Evolutionary conservation across 805 yeast genomes (phyloP).

Genomic region (Schizosaccharomyces osmophilus): DNA sequence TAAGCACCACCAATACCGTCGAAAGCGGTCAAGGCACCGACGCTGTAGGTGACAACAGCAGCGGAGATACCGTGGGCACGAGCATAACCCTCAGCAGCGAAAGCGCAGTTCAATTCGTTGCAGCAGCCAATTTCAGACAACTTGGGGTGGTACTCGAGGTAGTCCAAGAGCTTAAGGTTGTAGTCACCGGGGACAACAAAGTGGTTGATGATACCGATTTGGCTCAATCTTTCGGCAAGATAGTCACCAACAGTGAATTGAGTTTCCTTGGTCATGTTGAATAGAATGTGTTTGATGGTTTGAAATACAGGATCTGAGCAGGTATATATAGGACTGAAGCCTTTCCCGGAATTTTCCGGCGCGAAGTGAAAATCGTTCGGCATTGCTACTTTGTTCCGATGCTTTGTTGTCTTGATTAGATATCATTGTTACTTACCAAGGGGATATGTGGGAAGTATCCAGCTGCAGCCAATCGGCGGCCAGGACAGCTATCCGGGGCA

Average conservation of each 20-base stretch:
- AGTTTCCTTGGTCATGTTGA: not conserved
- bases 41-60: conserved; percentile 56
- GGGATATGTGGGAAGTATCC: no score
- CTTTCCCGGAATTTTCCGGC: no score
- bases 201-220: conserved; percentile 15
- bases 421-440: no score
- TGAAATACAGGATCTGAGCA: no score
- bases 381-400: no score
- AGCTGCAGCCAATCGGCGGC: no score
- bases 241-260: conserved; percentile 11
- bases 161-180: conserved; percentile 4
- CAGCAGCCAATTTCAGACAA: conserved; percentile 67
- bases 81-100: conserved; percentile 64
- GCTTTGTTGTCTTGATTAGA: no score
- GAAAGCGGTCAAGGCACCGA: conserved; percentile 55
- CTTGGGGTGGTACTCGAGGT: conserved; percentile 1
- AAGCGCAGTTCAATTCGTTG: conserved; percentile 61
- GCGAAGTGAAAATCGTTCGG: no score
- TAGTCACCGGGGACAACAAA: conserved; percentile 6
- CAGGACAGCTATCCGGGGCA: no score
- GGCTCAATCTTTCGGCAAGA: conserved; percentile 14
- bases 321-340: no score
- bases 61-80: conserved; percentile 49
- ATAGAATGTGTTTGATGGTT: no score
- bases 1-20: conserved; percentile 64